These are phyloP conservation scores for Ustilago curta DNA, from an alignment of 1,284 basidiomycete species.

Conservation along the genomic window DNA sequence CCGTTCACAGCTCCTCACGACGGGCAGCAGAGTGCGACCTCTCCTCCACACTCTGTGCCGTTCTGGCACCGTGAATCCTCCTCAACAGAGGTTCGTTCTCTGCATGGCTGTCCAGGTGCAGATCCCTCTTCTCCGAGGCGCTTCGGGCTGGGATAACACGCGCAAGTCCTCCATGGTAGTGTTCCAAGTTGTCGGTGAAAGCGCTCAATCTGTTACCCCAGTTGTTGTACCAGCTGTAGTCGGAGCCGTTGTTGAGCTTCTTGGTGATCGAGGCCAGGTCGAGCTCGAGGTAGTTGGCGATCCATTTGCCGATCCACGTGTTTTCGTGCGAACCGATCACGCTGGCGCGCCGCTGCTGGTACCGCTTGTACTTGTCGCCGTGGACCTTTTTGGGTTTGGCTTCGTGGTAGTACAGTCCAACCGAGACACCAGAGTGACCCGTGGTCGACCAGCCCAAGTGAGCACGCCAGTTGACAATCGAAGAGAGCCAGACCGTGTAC, in stretches of 20 bases:
- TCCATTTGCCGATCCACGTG: constrained; percentile 61
- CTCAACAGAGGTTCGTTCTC: constrained; percentile 45
- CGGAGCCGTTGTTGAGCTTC: constrained; percentile 52
- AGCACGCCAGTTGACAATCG: constrained; percentile 59
- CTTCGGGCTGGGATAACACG: constrained; percentile 29
- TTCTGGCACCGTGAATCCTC: constrained; percentile 41
- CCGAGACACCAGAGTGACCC: constrained; percentile 55
- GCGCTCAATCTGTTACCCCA: constrained; percentile 43
- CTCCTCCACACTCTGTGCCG: constrained; percentile 21
- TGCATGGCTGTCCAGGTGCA: constrained; percentile 33
- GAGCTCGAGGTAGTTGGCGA: constrained; percentile 41
- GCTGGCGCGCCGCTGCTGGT: constrained; percentile 22
- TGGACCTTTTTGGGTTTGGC: constrained; percentile 29
- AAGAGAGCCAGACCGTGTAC: constrained; percentile 44
- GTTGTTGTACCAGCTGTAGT: constrained; percentile 57
- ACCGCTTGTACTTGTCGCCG: constrained; percentile 28
- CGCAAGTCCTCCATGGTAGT: constrained; percentile 53
- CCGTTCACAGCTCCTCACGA: constrained; percentile 36
- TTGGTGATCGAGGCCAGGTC: constrained; percentile 50
- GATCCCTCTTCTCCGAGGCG: constrained; percentile 26
- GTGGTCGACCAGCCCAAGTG: constrained; percentile 59
- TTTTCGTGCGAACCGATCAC: constrained; percentile 60
- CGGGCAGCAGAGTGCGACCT: constrained; percentile 27
- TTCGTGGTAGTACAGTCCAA: constrained; percentile 56
- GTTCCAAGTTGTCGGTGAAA: constrained; percentile 51